Evolutionary conservation across 192 early-diverging fungal genomes (phyloP), one percentile per base, ranked within the genome.

Genomic region (Backusella westeae): DNA sequence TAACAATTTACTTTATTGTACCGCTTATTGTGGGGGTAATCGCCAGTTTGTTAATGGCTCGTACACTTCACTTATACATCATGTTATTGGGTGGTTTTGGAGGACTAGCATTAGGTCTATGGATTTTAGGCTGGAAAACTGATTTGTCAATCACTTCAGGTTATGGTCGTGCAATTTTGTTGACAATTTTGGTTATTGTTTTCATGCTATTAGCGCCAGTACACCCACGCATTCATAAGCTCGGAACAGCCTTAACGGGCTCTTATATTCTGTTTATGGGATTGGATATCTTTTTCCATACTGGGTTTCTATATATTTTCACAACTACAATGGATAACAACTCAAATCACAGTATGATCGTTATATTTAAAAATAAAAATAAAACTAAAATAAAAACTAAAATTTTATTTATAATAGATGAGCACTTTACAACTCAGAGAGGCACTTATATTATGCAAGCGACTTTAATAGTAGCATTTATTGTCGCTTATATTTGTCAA

Each of bases 101-200:
- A 14, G 69, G 77, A 32, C 66, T 83, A 8, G 76, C 84, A 7
- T 42, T 85, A 65, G 84, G 84, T 39, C 74, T 85, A 34, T 85
- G 84, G 84, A 71, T 85, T 53, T 75, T 85, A 49, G 84, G 84
- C n/a, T 85, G 84, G 84, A 78, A 75, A 59, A 69, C 69, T 21
- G 79, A 75, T 44, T 75, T 82, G 7, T 21, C 79, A 17, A 79
- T 85, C 49, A 69, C 75, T 10, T 83, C 81, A 0, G 32, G 42
- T 15, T 73, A 73, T 35, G 84, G 84, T 46, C 78, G 81, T 49
- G 84, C 77, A 17, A 76, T 85, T 44, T 63, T 85, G 5, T 77
- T 85, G 9, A 76, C 68, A 23, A 73, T 83, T 38, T 49, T 85
- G 29, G 84, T 75, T 1, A 32, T 77, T 6, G 75, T 78, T 23